phyloP scores from a whole-genome alignment of 2,329 filamentous ascomycete genomes.

The Ophiostoma montium region DNA sequence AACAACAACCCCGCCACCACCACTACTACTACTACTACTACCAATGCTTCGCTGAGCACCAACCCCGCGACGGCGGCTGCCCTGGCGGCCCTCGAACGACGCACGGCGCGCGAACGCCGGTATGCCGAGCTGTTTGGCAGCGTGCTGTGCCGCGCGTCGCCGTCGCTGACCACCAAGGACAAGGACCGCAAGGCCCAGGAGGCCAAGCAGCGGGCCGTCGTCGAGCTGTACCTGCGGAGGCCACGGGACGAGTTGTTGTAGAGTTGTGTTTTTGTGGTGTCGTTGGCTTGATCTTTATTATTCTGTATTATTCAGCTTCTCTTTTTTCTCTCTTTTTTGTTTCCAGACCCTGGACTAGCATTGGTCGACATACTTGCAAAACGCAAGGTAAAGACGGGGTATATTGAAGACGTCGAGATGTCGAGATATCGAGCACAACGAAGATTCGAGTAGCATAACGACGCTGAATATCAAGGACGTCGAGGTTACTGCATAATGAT shows the following conservation, averaged over 20 bases:
- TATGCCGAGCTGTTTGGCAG: conserved; percentile 52
- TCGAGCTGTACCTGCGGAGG: conserved; percentile 52
- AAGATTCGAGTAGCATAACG: too few relatives aligned
- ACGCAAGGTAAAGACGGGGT: too few relatives aligned
- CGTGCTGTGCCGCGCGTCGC: conserved; percentile 41
- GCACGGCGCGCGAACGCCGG: conserved; percentile 43
- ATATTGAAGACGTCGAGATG: too few relatives aligned
- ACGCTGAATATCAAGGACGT: too few relatives aligned
- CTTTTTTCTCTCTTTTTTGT: neutral
- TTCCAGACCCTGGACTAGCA: too few relatives aligned
- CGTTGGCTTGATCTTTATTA: neutral
- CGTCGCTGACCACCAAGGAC: conserved; percentile 19
- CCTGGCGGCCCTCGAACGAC: conserved; percentile 31
- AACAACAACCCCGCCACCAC: too few relatives aligned
- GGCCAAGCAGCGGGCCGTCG: conserved; percentile 49
- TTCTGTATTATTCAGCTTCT: too few relatives aligned
- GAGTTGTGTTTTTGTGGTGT: neutral
- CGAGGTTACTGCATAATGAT: too few relatives aligned
- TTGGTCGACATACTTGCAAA: too few relatives aligned
- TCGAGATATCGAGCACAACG: too few relatives aligned
- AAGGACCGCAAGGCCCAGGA: conserved; percentile 45
- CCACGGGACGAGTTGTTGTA: conserved; percentile 11
- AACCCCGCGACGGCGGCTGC: conserved; percentile 7
- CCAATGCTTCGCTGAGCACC: conserved; percentile 10
- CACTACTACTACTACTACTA: too few relatives aligned